These are phyloP conservation scores for Penicillium pulvis DNA, from an alignment of 495 filamentous ascomycete species.

Conservation along the genomic window DNA sequence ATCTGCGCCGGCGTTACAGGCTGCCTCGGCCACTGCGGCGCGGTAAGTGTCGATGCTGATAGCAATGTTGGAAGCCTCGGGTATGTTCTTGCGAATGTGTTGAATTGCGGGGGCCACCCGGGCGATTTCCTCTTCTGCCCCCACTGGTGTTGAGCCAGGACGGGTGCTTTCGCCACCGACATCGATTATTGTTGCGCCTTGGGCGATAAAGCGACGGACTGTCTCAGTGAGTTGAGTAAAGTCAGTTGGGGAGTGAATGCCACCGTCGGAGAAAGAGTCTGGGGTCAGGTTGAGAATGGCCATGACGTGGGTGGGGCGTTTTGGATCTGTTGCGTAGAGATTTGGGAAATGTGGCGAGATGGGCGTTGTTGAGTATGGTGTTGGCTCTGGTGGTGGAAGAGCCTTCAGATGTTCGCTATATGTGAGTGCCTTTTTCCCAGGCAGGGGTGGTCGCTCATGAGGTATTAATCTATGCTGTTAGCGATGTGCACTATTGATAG, in stretches of 20 bases:
- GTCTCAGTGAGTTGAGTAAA: constrained; percentile 47
- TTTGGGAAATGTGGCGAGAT: constrained; percentile 60
- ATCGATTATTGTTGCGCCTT: constrained; percentile 83
- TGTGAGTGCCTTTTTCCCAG: constrained; percentile 32
- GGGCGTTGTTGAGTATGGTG: constrained; percentile 68
- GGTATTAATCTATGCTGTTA: constrained; percentile 60
- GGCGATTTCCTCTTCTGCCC: constrained; percentile 69
- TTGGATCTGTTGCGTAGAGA: constrained; percentile 62
- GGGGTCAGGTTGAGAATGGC: constrained; percentile 94
- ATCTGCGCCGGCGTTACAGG: constrained; percentile 80
- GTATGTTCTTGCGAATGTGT: constrained; percentile 65
- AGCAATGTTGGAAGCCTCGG: constrained; percentile 60
- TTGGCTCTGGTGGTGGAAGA: constrained; percentile 54
- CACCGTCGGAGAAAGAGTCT: constrained; percentile 96
- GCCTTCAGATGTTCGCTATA: constrained; percentile 61
- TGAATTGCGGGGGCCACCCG: constrained; percentile 78
- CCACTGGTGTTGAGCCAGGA: constrained; percentile 67
- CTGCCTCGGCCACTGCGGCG: constrained; percentile 77
- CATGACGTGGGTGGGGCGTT: constrained; percentile 79
- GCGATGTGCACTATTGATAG: background rate
- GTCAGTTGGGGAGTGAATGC: constrained; percentile 53
- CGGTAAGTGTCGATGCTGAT: constrained; percentile 94
- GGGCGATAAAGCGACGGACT: constrained; percentile 57
- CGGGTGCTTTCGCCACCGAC: constrained; percentile 92
- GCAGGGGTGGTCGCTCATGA: constrained; percentile 50